These are phyloP conservation scores for Hyphodiscus hymeniophilus DNA, from an alignment of 495 filamentous ascomycete genomes.

Conservation along the genomic window DNA sequence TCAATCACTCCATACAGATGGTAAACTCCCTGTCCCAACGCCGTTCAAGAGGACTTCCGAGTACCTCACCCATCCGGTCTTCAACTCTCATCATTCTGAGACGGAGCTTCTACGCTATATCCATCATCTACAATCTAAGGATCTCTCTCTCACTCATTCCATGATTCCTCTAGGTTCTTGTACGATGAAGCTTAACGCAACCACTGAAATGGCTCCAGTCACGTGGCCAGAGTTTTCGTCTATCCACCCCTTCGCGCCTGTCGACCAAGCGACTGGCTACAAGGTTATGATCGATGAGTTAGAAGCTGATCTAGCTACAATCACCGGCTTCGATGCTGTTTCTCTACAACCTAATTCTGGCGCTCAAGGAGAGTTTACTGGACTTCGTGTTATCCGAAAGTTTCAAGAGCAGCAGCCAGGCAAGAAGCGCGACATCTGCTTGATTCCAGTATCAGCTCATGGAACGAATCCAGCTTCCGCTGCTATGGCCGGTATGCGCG, in stretches of 20 bases:
- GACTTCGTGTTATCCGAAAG: constrained; percentile 85
- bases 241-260: constrained; percentile 76
- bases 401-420: constrained; percentile 60
- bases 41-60: constrained; percentile 60
- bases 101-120: constrained; percentile 95
- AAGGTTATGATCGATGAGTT: constrained; percentile 59
- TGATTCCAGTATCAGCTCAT: constrained; percentile 95
- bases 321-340: constrained; percentile 86
- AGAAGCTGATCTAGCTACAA: constrained; percentile 67
- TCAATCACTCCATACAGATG: constrained; percentile 25
- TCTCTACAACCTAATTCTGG: constrained; percentile 96
- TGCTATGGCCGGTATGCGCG: constrained; percentile 95
- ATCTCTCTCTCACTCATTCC: constrained; percentile 89
- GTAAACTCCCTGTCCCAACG: constrained; percentile 40
- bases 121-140: constrained; percentile 88
- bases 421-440: constrained; percentile 78
- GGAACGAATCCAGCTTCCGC: constrained; percentile 96
- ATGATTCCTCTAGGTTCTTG: constrained; percentile 99
- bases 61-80: constrained; percentile 88
- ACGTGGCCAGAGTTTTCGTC: constrained; percentile 79
- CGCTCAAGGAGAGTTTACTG: constrained; percentile 93
- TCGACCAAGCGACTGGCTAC: constrained; percentile 60
- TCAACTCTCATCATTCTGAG: constrained; percentile 96
- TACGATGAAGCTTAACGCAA: constrained; percentile 99
- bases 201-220: constrained; percentile 86